These are phyloP conservation scores for Pezicula carpinea DNA, from an alignment of 2,329 filamentous ascomycete species.

Conservation along the genomic window DNA sequence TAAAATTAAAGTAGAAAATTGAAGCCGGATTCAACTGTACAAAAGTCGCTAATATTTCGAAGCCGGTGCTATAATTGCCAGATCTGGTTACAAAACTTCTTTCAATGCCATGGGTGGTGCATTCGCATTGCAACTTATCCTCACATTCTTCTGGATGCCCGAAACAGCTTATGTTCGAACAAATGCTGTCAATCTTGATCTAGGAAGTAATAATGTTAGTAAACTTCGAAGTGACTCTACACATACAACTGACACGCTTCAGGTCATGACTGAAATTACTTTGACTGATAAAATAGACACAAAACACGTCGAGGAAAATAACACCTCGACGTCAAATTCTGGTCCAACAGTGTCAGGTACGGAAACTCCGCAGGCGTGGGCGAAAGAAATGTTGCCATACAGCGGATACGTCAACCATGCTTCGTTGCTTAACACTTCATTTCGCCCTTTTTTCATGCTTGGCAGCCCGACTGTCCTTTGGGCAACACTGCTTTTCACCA, in stretches of 20 bases:
- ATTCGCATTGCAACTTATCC: constrained; percentile 31
- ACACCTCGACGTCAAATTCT: neutral
- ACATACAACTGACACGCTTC: neutral
- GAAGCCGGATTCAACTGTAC: too few relatives aligned
- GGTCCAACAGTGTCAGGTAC: constrained; percentile 1
- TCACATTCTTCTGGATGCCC: constrained; percentile 39
- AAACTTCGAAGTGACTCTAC: constrained; percentile 1
- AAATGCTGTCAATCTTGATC: constrained; percentile 32
- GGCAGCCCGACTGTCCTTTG: constrained; percentile 32
- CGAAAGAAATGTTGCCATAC: constrained; percentile 30
- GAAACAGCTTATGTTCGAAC: constrained; percentile 33
- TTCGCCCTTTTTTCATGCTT: constrained; percentile 26
- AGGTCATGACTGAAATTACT: constrained; percentile 11
- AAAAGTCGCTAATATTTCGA: neutral
- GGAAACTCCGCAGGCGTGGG: constrained; percentile 22
- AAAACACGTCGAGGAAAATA: constrained; percentile 22
- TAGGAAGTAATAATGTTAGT: constrained; percentile 24
- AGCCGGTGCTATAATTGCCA: constrained; percentile 35
- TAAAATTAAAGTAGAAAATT: neutral
- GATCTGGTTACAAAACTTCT: constrained; percentile 28
- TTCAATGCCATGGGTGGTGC: constrained; percentile 37
- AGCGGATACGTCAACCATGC: constrained; percentile 34
- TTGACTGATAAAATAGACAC: constrained; percentile 16
- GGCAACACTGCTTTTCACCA: constrained; percentile 35
- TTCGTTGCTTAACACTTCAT: constrained; percentile 24